A percentile compares a stretch with the other conserved stretches of the same genome.
Evolutionary conservation across 1,284 basidiomycete species (phyloP).

Genomic region (Tilletia setariae): DNA sequence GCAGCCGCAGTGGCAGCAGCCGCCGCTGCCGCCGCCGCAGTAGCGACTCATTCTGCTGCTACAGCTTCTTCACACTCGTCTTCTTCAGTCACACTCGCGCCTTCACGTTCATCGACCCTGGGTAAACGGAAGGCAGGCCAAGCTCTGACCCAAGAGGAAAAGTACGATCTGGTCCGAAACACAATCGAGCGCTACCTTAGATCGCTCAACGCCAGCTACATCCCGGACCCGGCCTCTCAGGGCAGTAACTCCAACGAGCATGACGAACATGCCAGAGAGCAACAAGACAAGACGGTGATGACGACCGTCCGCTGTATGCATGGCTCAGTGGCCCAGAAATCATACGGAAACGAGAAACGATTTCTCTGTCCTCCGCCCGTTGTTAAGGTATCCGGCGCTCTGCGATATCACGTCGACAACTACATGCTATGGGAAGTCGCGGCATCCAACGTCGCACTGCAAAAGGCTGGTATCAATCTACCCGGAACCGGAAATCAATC

Average conservation of each 20-base stretch:
- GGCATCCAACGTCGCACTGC: neutral
- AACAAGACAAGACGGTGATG: conserved; percentile 19
- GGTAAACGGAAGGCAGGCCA: conserved; percentile 12
- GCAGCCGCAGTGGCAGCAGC: too few relatives aligned
- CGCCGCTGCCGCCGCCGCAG: too few relatives aligned
- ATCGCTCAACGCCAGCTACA: neutral
- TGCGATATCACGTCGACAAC: conserved; percentile 64
- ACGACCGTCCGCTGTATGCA: conserved; percentile 82
- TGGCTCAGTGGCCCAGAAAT: conserved; percentile 85
- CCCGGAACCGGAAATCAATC: neutral
- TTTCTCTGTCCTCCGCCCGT: conserved; percentile 84
- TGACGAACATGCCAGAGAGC: neutral
- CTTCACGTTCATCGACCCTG: neutral
- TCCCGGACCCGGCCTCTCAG: neutral
- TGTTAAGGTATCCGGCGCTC: conserved; percentile 78
- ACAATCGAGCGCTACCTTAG: neutral
- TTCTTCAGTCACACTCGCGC: too few relatives aligned
- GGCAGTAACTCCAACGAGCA: neutral
- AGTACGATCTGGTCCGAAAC: neutral
- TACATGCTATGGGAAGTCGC: conserved; percentile 57
- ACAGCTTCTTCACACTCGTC: too few relatives aligned
- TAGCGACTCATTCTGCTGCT: too few relatives aligned
- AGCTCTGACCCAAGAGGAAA: neutral
- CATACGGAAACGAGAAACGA: conserved; percentile 85
- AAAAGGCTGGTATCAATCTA: neutral